Evolutionary conservation across 2,329 filamentous ascomycete genomes (phyloP), one percentile per base, ranked within the genome.

Genomic region (Cyclaneusma minus): DNA sequence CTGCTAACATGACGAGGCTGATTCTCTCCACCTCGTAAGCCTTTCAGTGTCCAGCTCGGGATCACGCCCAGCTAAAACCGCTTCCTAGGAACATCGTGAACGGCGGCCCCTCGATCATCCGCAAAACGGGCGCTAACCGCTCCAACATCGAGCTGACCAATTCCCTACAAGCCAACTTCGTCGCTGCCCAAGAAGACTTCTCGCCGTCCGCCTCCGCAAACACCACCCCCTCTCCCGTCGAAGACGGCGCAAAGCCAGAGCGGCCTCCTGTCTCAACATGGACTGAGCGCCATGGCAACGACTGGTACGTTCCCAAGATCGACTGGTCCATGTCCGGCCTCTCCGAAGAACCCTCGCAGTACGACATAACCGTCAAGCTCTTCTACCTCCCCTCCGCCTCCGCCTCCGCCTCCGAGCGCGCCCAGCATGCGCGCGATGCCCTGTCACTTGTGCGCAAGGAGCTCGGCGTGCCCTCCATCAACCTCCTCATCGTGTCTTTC

Each of bases 91-190:
- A 48, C 39, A 43, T 49, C 30, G 70, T 66, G 46, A 94, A 92
- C 59, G 74, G 71, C 36, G 80, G 81, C 30, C 78, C 80, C 30
- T 82, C 83, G 25, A 76, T 93, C 35, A 77, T 93, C 50, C 75
- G 82, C 35, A 81, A 80, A 44, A 71, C 76, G 10, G 66, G 74
- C 33, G 68, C 70, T 37, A 74, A 74, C 47, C 83, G 85, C 48
- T 94, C 87, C 29, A 95, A 95, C 49, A 74, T 85, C 41, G 89
- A 98, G 54, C 69, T 98, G 41, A 79, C 84, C 37, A 85, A 83
- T 44, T 82, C 84, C 3, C 68, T 98, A 11, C 78, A 81, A 41
- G 71, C 74, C 45, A 93, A 87, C 53, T 83, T 95, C 49, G 50
- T 69, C 28, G 69, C 75, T 16, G 76, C 79, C 20, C 77, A 83